These are phyloP conservation scores for Nemania sp. DNA, from an alignment of 2,329 filamentous ascomycete species.

Conservation along the genomic window DNA sequence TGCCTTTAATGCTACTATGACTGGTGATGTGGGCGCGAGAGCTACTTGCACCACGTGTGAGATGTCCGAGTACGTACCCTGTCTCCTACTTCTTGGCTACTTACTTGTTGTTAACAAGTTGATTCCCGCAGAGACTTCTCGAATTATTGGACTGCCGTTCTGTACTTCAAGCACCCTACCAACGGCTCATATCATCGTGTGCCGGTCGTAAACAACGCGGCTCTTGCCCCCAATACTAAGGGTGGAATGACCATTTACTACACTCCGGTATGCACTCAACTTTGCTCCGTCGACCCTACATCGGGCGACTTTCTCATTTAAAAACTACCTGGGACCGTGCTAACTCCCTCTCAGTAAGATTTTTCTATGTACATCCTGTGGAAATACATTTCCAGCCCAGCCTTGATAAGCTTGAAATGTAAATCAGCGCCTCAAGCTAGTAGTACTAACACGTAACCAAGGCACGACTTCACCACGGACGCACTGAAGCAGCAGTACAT, in stretches of 20 bases:
- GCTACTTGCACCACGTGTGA: slow-evolving; percentile 39
- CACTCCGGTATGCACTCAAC: slow-evolving; percentile 26
- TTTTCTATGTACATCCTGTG: neutral
- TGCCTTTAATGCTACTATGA: slow-evolving; percentile 40
- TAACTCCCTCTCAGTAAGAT: slow-evolving; percentile 16
- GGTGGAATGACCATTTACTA: slow-evolving; percentile 41
- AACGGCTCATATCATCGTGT: slow-evolving; percentile 41
- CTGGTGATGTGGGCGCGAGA: slow-evolving; percentile 35
- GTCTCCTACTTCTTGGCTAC: no score
- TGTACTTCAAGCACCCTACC: slow-evolving; percentile 40
- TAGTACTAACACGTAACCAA: neutral
- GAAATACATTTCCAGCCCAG: neutral
- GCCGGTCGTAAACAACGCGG: slow-evolving; percentile 35
- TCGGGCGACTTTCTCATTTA: neutral
- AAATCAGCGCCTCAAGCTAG: neutral
- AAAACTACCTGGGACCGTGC: neutral
- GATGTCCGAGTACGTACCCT: slow-evolving; percentile 29
- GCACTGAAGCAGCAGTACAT: slow-evolving; percentile 41
- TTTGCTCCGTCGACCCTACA: neutral
- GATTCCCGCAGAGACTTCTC: slow-evolving; percentile 31
- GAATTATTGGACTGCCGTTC: slow-evolving; percentile 41
- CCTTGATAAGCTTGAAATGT: neutral
- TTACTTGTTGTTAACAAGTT: slow-evolving; percentile 23
- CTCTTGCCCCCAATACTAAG: slow-evolving; percentile 33
- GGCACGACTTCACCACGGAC: slow-evolving; percentile 34